A percentile compares a stretch with the other conserved stretches of the same genome.
These are phyloP conservation scores for Tetrapisispora taiwanensis DNA, from an alignment of 805 yeast genomes.

Conservation along the genomic window DNA sequence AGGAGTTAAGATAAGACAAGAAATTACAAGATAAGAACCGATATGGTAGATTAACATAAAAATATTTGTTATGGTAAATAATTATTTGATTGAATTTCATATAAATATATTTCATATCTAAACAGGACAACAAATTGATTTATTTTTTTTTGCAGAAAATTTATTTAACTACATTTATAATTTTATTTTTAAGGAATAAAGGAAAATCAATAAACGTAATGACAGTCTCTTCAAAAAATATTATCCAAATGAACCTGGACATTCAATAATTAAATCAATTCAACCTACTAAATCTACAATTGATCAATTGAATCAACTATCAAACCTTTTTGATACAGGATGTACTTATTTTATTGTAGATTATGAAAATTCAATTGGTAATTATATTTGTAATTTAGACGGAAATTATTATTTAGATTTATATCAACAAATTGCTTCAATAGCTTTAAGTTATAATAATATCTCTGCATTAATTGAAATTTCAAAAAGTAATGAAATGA, in stretches of 20 bases:
- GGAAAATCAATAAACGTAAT: no score
- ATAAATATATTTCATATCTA: no score
- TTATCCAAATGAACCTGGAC: conserved; percentile 74
- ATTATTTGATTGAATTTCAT: no score
- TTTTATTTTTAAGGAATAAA: no score
- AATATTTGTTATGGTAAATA: no score
- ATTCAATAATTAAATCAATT: conserved; percentile 50
- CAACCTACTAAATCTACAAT: conserved; percentile 67
- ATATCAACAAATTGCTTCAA: conserved; percentile 64
- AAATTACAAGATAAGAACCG: no score
- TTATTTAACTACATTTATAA: no score
- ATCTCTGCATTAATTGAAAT: conserved; percentile 48
- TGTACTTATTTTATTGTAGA: conserved; percentile 56
- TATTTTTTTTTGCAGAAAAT: no score
- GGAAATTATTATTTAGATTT: conserved; percentile 53
- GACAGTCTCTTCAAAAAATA: conserved; percentile 39
- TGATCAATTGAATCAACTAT: conserved; percentile 43
- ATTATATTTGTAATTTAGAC: conserved; percentile 57
- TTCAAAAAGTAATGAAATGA: conserved; percentile 53
- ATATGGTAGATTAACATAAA: no score
- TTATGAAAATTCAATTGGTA: conserved; percentile 52
- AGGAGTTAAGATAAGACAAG: no score
- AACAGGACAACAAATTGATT: no score
- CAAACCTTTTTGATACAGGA: conserved; percentile 48
- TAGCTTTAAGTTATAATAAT: conserved; percentile 61